These are phyloP conservation scores for Pichia sp. DNA, from an alignment of 1,139 yeast species.

Conservation along the genomic window DNA sequence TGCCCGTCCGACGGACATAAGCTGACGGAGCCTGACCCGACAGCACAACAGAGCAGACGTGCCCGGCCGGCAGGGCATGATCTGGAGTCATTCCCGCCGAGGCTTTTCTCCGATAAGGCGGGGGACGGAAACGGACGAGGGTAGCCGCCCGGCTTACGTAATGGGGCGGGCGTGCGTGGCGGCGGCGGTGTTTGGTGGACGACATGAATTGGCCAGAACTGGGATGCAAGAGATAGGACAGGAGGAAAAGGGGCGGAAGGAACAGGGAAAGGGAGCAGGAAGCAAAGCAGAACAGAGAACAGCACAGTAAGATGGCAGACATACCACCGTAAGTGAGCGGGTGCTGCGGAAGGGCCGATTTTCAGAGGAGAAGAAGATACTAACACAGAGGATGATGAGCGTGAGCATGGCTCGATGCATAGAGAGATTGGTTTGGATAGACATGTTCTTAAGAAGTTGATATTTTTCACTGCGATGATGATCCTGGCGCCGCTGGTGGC, in stretches of 20 bases:
- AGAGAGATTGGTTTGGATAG: too few relatives aligned
- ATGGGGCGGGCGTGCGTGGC: background rate
- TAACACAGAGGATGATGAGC: background rate
- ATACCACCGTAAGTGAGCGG: constrained; percentile 51
- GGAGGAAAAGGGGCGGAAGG: too few relatives aligned
- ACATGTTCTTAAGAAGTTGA: constrained; percentile 63
- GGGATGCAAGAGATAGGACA: too few relatives aligned
- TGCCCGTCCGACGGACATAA: background rate
- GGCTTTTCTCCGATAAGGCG: constrained; percentile 1
- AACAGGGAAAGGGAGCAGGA: background rate
- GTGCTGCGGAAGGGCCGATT: too few relatives aligned
- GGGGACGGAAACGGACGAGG: background rate
- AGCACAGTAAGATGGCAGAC: constrained; percentile 43
- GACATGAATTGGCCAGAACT: background rate
- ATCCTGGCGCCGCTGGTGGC: constrained; percentile 68
- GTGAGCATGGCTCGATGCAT: too few relatives aligned
- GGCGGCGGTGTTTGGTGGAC: background rate
- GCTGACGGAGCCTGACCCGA: too few relatives aligned
- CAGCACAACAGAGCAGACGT: background rate
- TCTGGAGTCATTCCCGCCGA: background rate
- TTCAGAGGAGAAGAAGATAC: background rate
- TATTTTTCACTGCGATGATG: constrained; percentile 88
- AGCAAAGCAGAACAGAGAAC: background rate
- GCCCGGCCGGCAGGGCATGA: background rate
- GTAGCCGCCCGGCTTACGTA: background rate